These are phyloP conservation scores for Phyllosticta ampelicida DNA, from an alignment of 2,329 filamentous ascomycete genomes.

Conservation along the genomic window DNA sequence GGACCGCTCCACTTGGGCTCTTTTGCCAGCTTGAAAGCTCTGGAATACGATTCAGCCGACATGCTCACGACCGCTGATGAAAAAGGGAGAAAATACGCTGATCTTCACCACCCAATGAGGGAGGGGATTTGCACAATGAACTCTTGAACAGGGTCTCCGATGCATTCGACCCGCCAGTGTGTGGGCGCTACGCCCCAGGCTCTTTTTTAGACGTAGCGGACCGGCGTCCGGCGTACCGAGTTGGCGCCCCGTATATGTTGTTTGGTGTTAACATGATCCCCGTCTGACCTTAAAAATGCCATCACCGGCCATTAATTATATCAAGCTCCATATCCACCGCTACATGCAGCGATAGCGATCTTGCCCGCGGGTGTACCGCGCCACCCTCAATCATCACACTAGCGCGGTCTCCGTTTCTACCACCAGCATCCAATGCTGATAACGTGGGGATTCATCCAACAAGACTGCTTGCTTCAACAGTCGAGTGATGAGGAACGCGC, in stretches of 20 bases:
- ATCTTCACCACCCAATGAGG: not conserved
- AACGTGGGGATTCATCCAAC: not conserved
- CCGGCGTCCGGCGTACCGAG: not conserved
- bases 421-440: not conserved
- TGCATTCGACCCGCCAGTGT: not conserved
- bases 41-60: not conserved
- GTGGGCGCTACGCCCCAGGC: not conserved
- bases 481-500: not conserved
- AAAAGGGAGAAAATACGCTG: not conserved
- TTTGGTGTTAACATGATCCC: not conserved
- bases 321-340: not conserved
- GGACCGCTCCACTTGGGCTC: not conserved
- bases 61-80: not conserved
- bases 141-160: not conserved
- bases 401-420: not conserved
- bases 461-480: not conserved
- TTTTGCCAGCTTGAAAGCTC: not conserved
- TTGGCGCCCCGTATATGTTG: not conserved
- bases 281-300: not conserved
- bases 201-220: not conserved
- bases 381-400: not conserved
- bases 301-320: not conserved
- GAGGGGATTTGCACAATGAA: not conserved
- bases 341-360: not conserved
- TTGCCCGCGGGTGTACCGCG: not conserved